A percentile compares a stretch with the other conserved stretches of the same genome.
Evolutionary conservation across 345 rosid species (phyloP).

Genomic region (Populus euphratica): DNA sequence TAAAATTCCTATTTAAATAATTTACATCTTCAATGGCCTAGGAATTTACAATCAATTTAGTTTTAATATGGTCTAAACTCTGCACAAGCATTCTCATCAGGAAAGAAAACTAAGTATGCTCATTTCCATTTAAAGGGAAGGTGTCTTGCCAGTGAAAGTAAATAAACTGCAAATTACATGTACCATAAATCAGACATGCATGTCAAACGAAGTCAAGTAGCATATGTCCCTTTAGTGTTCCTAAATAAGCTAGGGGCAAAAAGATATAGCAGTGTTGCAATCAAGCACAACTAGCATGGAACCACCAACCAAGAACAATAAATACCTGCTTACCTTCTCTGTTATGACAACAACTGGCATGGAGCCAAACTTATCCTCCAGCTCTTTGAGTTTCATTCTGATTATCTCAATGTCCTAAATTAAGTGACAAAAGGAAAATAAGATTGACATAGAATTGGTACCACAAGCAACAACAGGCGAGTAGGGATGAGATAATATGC

Average conservation of each 20-base stretch:
- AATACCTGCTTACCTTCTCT: slow-evolving; percentile 54
- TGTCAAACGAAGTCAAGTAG: neutral
- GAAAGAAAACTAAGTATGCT: neutral
- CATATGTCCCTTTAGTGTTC: neutral
- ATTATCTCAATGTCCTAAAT: slow-evolving; percentile 59
- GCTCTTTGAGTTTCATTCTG: slow-evolving; percentile 37
- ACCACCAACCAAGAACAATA: neutral
- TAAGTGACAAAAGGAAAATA: neutral
- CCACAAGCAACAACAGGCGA: neutral
- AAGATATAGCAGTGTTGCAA: neutral
- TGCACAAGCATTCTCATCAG: neutral
- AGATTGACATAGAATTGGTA: neutral
- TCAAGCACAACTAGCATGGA: neutral
- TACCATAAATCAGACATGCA: neutral
- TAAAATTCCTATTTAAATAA: neutral
- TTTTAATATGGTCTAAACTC: neutral
- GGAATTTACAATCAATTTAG: neutral
- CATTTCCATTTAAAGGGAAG: neutral
- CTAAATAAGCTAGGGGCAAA: neutral
- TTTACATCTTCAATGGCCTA: too few relatives aligned
- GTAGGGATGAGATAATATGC: neutral
- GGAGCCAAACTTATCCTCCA: slow-evolving; percentile 42
- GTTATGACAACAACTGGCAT: slow-evolving; percentile 62
- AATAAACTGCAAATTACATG: neutral
- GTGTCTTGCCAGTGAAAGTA: neutral